phyloP scores from a whole-genome alignment of 1,284 basidiomycete species.

The Gymnopus androsaceus region DNA sequence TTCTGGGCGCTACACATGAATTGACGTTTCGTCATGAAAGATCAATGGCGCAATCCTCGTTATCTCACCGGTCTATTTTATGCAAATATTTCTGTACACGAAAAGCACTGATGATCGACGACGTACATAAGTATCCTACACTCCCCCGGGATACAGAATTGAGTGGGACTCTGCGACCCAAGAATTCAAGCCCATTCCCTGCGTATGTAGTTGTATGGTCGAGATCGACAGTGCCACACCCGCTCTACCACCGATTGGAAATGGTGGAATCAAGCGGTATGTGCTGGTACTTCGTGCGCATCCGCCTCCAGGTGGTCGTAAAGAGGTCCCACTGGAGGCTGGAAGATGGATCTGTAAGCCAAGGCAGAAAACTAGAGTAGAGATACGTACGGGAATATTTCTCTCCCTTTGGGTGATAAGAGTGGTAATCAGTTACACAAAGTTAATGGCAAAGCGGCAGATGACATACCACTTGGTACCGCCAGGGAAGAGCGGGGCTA shows the following conservation, averaged over 20 bases:
- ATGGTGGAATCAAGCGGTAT: neutral
- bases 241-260: neutral
- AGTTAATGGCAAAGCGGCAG: neutral
- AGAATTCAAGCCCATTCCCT: neutral
- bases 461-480: slow-evolving; percentile 84
- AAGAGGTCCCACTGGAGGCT: slow-evolving; percentile 55
- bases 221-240: neutral
- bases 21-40: too few relatives aligned
- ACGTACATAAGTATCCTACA: neutral
- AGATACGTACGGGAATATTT: slow-evolving; percentile 62
- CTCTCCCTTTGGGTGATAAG: slow-evolving; percentile 53
- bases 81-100: too few relatives aligned
- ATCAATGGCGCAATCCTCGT: too few relatives aligned
- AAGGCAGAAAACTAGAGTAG: neutral
- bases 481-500: slow-evolving; percentile 77
- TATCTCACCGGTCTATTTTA: too few relatives aligned
- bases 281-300: slow-evolving; percentile 24
- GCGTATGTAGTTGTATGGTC: too few relatives aligned
- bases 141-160: neutral
- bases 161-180: neutral
- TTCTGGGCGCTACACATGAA: too few relatives aligned
- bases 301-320: slow-evolving; percentile 49
- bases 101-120: too few relatives aligned
- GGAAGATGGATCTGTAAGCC: slow-evolving; percentile 12
- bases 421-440: slow-evolving; percentile 22